Base-by-base conservation (phyloP, 768 basidiomycete genomes). In the Rhizopogon vulgaris region DNA sequence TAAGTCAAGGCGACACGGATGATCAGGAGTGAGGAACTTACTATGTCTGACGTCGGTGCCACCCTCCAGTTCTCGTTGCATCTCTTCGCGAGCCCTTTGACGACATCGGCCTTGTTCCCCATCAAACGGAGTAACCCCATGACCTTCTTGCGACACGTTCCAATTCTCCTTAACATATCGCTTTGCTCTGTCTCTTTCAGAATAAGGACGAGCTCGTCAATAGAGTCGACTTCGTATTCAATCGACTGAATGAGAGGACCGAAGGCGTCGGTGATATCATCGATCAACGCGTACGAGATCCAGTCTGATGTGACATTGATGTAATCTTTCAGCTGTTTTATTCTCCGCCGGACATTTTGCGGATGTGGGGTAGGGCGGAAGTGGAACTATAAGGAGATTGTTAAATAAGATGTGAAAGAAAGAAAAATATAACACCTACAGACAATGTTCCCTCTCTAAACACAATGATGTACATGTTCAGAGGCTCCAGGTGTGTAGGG, bases 381-480 rank as follows among this genome's bases (percentile, higher is more conserved):
- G 68, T 99, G 96, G 75, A 97, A 97, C 89, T 94, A 58, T 6
- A 48, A 24, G 22, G 28, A 46, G 38, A 41, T 28, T 15, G 9
- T n/a, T 46, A 0, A 46, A 34, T 3, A 18, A 15, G 8, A 24
- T 1, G 30, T 15, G 4, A 15, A 6, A 3, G 5, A 18, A 51
- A 28, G 48, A 9, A 48, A 22, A 22, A 34, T 14, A 27, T 11
- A 15, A 1, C 12, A 78, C 86, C 62, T 61, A 96, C 94, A 8
- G 93, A 96, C 45, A 98, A 74, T 2, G 85, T 97, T 15, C 96
- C 96, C 67, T 98, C 96, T 22, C 95, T 80, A 73, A 99, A 97
- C 45, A 99, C 96, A 60, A 98, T 90, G 60, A 99, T 95, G 71
- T 99, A 99, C 95, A 97, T 98, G 71, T 99, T 99, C 57, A 98